phyloP scores from a whole-genome alignment of 805 yeast genomes.

The Pichia phayaonensis region DNA sequence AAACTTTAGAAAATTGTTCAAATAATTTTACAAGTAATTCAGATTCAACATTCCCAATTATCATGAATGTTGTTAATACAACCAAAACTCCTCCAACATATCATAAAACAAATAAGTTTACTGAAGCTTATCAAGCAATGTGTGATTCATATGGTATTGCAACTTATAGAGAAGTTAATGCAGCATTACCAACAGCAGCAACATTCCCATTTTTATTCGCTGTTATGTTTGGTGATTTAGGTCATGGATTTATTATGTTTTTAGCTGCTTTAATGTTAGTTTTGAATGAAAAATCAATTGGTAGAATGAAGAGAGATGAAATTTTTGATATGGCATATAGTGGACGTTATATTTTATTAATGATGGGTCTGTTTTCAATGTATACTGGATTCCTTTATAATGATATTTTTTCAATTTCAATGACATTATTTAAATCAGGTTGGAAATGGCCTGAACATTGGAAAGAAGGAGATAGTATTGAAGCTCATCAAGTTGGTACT shows the following conservation, averaged over 20 bases:
- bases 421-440: constrained; percentile 81
- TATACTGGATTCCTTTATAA: constrained; percentile 92
- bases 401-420: constrained; percentile 85
- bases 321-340: constrained; percentile 93
- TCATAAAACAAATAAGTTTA: constrained; percentile 91
- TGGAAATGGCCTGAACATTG: constrained; percentile 88
- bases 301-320: constrained; percentile 71
- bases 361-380: constrained; percentile 94
- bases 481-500: constrained; percentile 58
- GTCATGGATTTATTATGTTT: constrained; percentile 84
- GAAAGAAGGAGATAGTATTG: constrained; percentile 60
- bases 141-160: constrained; percentile 95
- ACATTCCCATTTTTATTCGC: constrained; percentile 99
- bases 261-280: constrained; percentile 68
- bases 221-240: constrained; percentile 97
- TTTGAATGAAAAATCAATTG: constrained; percentile 63
- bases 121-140: constrained; percentile 86
- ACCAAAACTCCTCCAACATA: constrained; percentile 89
- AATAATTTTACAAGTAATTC: constrained; percentile 16
- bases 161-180: constrained; percentile 89
- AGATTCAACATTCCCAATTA: constrained; percentile 24
- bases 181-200: constrained; percentile 88
- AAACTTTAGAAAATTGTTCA: constrained; percentile 35
- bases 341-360: constrained; percentile 82
- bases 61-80: constrained; percentile 55